Evolutionary conservation across 768 basidiomycete species (phyloP), one percentile per base, ranked within the genome.

Genomic region (Omphalotus guepiniiformis): DNA sequence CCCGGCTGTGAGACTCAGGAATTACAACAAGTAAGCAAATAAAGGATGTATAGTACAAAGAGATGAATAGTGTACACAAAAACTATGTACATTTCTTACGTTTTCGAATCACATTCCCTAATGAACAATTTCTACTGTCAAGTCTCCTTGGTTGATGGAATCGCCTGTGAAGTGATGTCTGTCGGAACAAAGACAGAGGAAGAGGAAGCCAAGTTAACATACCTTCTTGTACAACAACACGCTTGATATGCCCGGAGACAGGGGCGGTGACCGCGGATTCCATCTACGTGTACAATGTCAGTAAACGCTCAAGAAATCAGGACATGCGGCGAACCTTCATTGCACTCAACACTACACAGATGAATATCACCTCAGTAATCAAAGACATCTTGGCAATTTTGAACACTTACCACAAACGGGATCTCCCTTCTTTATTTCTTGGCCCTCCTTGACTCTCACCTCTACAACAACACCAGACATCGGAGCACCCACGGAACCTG

Each of bases 401-500:
- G 54, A 50, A 47, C 35, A 80, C 85, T 69, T 65, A 88, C 87
- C 83, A 67, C 88, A 88, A 54, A 97, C 72, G 49, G 95, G 93
- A 71, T 99, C 96, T 42, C 96, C 96, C 70, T 93, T 95, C 82
- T 87, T 94, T 67, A 99, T 93, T 62, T 95, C 92, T 49, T 94
- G 87, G 19, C 93, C 93, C 67, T 98, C 96, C 71, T 96, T 95
- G 51, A 97, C 94, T 59, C 95, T 78, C 39, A 99, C 93, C 66
- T 99, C 96, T 15, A 99, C 89, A 46, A 98, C 93, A 41, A 98
- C 95, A 66, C 94, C 96, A 48, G 91, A 92, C 93, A 96, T 95
- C 3, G 93, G 91, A 41, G 93, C 92, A 46, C 94, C 96, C 53
- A 98, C 87, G n/a, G 90, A 93, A 55, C 96, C 95, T 50, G 95